Percentiles rank a stretch among this genome's conserved stretches.
These are phyloP conservation scores for Chytriomyces confervae DNA, from an alignment of 192 early-diverging fungal genomes.

Conservation along the genomic window DNA sequence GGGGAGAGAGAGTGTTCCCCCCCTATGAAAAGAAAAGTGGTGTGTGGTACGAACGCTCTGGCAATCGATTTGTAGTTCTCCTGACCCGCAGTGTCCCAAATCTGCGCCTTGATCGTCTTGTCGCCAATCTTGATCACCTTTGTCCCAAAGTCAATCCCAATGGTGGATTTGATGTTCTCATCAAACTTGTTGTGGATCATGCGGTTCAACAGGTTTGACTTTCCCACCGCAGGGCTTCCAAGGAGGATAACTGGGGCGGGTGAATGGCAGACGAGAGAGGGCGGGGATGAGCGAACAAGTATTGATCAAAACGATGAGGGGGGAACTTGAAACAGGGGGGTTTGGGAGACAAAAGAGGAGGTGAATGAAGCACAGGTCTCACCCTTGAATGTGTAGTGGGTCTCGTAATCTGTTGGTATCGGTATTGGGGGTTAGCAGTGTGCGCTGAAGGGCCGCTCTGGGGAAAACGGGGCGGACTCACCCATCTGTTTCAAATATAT, in stretches of 20 bases:
- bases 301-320: too few relatives aligned
- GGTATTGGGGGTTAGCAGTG: neutral
- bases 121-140: slow-evolving; percentile 92
- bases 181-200: slow-evolving; percentile 99
- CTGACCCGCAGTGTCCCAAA: slow-evolving; percentile 98
- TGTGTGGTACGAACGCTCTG: slow-evolving; percentile 56
- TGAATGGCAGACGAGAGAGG: neutral
- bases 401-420: neutral
- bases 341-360: too few relatives aligned
- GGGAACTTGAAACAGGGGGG: too few relatives aligned
- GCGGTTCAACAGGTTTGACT: slow-evolving; percentile 95
- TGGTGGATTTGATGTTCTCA: slow-evolving; percentile 96
- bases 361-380: neutral
- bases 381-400: slow-evolving; percentile 2
- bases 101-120: slow-evolving; percentile 99
- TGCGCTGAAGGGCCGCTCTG: neutral
- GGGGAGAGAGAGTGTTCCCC: too few relatives aligned
- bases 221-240: slow-evolving; percentile 94
- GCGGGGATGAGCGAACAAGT: neutral
- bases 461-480: too few relatives aligned
- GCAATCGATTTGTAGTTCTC: slow-evolving; percentile 64
- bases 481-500: too few relatives aligned
- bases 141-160: slow-evolving; percentile 98
- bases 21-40: neutral
- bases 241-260: slow-evolving; percentile 64